Evolutionary conservation across 148 eudicot species (phyloP).

Genomic region (Rheum nobile): DNA sequence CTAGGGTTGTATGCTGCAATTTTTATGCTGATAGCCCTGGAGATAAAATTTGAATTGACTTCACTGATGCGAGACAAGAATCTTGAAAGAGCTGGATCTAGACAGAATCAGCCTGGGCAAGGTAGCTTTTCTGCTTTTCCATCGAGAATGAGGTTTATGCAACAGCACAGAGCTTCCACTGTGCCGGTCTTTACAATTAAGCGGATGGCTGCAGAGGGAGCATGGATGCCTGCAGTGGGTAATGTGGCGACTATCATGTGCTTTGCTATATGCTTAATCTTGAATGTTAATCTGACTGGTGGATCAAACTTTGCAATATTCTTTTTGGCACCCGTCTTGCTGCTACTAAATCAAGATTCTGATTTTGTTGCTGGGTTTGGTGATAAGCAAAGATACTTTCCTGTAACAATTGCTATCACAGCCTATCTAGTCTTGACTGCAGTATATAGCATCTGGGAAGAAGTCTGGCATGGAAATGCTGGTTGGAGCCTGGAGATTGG

Average conservation of each 20-base stretch:
- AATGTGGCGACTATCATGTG: conserved; percentile 93
- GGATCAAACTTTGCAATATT: conserved; percentile 97
- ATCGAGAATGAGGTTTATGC: conserved; percentile 80
- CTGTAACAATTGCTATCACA: conserved; percentile 68
- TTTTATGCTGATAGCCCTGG: conserved; percentile 91
- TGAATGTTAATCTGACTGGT: conserved; percentile 73
- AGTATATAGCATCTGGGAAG: conserved; percentile 74
- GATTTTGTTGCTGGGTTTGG: conserved; percentile 98
- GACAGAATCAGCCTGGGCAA: conserved; percentile 55
- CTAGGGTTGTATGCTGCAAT: conserved; percentile 94
- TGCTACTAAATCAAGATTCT: conserved; percentile 89
- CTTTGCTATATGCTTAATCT: conserved; percentile 83
- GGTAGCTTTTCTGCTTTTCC: conserved; percentile 41
- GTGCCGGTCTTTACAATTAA: conserved; percentile 66
- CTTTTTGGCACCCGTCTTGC: conserved; percentile 86
- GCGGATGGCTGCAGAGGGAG: conserved; percentile 87
- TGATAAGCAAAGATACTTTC: conserved; percentile 93
- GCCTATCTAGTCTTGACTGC: conserved; percentile 65
- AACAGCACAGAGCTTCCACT: conserved; percentile 70
- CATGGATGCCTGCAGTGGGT: conserved; percentile 99
- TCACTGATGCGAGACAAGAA: conserved; percentile 70
- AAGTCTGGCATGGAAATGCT: conserved; percentile 78
- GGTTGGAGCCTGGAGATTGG: conserved; percentile 94
- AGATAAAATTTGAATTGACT: conserved; percentile 78
- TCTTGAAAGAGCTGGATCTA: conserved; percentile 53